A percentile compares a stretch with the other conserved stretches of the same genome.
Evolutionary conservation across 352 stramenopile species (phyloP).

Genomic region (Pythium inflatum): DNA sequence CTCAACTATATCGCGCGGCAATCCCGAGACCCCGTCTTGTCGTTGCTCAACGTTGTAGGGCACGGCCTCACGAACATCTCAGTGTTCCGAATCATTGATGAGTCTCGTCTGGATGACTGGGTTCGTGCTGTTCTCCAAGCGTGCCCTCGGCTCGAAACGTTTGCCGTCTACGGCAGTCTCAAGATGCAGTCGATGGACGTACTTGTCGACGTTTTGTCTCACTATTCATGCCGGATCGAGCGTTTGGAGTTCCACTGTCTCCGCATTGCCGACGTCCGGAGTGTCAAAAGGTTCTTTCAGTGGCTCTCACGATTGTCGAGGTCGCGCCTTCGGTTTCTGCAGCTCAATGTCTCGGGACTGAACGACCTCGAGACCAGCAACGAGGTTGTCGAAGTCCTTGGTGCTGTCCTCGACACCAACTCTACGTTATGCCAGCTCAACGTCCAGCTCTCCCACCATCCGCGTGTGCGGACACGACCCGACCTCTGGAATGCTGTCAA

Average conservation of each 20-base stretch:
- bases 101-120: neutral
- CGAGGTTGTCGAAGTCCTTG: neutral
- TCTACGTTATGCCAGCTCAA: neutral
- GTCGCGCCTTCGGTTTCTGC: neutral
- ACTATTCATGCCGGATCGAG: neutral
- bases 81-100: neutral
- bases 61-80: neutral
- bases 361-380: neutral
- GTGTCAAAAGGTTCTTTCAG: neutral
- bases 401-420: neutral
- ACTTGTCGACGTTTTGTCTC: neutral
- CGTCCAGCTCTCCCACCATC: neutral
- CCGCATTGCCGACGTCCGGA: neutral
- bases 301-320: neutral
- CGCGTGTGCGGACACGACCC: neutral
- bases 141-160: neutral
- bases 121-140: neutral
- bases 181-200: neutral
- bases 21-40: neutral
- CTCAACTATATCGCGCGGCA: neutral
- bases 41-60: neutral
- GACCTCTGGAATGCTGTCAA: constrained; percentile 1
- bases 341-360: neutral
- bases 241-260: neutral
- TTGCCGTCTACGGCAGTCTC: neutral